Base-by-base conservation (phyloP, 495 filamentous ascomycete species). In the Achaetomiella virescens region DNA sequence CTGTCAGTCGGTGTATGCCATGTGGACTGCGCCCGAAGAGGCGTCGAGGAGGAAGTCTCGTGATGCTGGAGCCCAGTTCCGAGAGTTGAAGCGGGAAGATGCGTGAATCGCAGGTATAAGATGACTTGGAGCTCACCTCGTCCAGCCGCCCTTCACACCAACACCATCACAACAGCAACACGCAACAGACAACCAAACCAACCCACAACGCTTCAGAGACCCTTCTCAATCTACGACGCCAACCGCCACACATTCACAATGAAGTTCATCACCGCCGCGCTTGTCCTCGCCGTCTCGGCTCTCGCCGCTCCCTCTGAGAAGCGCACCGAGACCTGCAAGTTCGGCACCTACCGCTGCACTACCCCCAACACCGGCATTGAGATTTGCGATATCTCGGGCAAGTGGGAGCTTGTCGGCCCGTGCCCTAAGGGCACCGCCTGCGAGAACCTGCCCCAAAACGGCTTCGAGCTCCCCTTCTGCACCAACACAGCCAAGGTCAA, bases 321-420 rank as follows among this genome's bases (percentile, higher is more conserved):
- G 17, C 52, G 42, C 48, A 18, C 18, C 52, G 38, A 53, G 12
- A 48, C 52, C 17, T 64, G 62, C 59, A 57, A n/a, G 2, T 62
- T 65, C 42, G 62, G 62, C 59, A 62, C 48, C 44, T 65, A 65
- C 55, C 56, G 59, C 44, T 65, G 62, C 59, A 59, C 59, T 20
- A 57, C 2, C 31, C 55, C 55, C 48, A 59, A 61, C 55, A 61
- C 55, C 4, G 62, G 62, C 50, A 65, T 65, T 36, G 59, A 65
- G 48, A 59, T 65, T 49, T 65, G 62, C 62, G 36, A 61, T 53
- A 17, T 65, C 38, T 1, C 15, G 2, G 43, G 38, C 56, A n/a
- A 55, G 11, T 65, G 59, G 59, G 38, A 57, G 45, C 55, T 61
- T 20, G 62, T 61, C 31, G 62, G 62, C 35, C 42, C 48, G 24